Conservation (phyloP, 1,284 basidiomycete genomes). For the Neotropicomus parvogracilis region DNA sequence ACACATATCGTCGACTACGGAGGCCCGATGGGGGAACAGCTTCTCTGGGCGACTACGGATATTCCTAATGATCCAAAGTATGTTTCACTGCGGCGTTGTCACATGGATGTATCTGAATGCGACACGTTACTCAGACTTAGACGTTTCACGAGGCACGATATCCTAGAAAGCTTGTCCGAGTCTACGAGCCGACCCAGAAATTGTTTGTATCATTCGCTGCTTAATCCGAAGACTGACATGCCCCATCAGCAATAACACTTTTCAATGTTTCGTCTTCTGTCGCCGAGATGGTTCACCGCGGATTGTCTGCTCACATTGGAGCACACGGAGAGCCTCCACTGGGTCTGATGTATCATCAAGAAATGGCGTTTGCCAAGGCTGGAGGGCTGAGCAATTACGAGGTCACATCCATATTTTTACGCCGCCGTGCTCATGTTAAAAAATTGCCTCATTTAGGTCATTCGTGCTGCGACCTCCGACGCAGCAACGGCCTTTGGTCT, state of each 20-base stretch:
- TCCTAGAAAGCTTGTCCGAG: constrained; percentile 58
- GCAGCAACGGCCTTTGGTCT: constrained; percentile 65
- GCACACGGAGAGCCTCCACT: constrained; percentile 74
- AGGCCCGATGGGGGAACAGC: constrained; percentile 61
- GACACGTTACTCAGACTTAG: constrained; percentile 43
- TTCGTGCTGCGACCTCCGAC: constrained; percentile 62
- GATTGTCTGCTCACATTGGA: constrained; percentile 63
- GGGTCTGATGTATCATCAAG: constrained; percentile 70
- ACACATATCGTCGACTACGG: constrained; percentile 75
- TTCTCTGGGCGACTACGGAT: constrained; percentile 63
- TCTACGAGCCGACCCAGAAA: constrained; percentile 54
- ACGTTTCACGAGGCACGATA: constrained; percentile 60
- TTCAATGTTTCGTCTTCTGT: constrained; percentile 67
- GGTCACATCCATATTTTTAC: constrained; percentile 25
- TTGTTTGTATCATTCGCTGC: constrained; percentile 40
- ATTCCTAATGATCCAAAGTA: constrained; percentile 66
- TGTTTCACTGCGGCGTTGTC: constrained; percentile 13
- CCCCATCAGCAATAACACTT: constrained; percentile 50
- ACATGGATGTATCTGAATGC: neutral
- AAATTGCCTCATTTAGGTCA: constrained; percentile 40
- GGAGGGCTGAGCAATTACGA: constrained; percentile 56
- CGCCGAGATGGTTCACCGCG: constrained; percentile 58
- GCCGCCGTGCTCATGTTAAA: neutral
- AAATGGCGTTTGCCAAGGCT: constrained; percentile 58
- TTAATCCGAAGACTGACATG: constrained; percentile 6